Conservation (phyloP, 2,329 filamentous ascomycete genomes). For the Talaromyces funiculosus region DNA sequence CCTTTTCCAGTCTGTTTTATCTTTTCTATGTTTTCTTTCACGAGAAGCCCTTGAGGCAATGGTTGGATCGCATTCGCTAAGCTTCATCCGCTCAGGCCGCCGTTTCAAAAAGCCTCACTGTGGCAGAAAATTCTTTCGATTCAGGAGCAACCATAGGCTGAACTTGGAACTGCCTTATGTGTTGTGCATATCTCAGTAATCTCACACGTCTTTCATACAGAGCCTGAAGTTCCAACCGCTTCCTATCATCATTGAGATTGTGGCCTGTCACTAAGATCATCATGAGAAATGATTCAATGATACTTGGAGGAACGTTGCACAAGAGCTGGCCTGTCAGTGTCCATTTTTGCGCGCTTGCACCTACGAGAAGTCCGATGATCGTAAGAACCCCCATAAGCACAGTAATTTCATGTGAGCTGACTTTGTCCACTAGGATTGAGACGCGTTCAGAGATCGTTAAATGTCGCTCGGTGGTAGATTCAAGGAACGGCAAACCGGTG, state of each 20-base stretch:
- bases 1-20: too few relatives aligned
- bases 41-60: too few relatives aligned
- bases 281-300: conserved; percentile 33
- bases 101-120: too few relatives aligned
- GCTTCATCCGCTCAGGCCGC: too few relatives aligned
- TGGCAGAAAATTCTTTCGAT: too few relatives aligned
- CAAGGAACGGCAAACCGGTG: neutral
- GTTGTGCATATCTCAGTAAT: conserved; percentile 5
- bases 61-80: too few relatives aligned
- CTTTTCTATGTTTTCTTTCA: too few relatives aligned
- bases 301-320: conserved; percentile 32
- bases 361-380: conserved; percentile 25
- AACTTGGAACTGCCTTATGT: neutral
- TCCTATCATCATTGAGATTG: conserved; percentile 23
- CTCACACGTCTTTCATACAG: conserved; percentile 20
- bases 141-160: neutral
- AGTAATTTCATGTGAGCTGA: conserved; percentile 27
- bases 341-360: conserved; percentile 28
- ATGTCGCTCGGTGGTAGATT: neutral
- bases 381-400: conserved; percentile 23
- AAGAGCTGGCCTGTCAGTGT: conserved; percentile 30
- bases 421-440: conserved; percentile 19
- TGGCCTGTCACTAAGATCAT: conserved; percentile 30
- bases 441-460: conserved; percentile 19
- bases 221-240: conserved; percentile 19